phyloP scores from a whole-genome alignment of 371 early-diverging fungal genomes.

The Quaeritorhiza haematococci region DNA sequence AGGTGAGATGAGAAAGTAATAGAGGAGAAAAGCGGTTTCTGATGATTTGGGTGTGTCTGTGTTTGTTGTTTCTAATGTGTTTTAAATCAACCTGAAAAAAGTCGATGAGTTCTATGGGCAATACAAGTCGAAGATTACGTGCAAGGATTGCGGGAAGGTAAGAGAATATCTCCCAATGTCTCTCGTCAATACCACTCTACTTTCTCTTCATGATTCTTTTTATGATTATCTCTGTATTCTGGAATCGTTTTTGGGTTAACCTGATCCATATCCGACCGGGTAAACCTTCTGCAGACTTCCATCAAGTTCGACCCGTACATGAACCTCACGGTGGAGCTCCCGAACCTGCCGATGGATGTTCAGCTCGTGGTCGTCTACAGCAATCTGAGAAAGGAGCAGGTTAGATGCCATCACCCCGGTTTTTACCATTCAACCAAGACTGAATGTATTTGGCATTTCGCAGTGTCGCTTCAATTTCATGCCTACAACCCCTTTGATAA shows the following conservation, averaged over 20 bases:
- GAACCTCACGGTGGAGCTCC: slow-evolving; percentile 8
- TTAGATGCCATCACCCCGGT: not conserved
- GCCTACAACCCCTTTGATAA: not conserved
- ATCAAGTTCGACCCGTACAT: slow-evolving; percentile 11
- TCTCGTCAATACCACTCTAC: no score
- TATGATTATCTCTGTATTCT: no score
- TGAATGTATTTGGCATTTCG: not conserved
- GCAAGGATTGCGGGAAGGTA: slow-evolving; percentile 9
- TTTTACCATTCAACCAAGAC: not conserved
- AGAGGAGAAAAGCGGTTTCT: no score
- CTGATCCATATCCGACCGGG: no score
- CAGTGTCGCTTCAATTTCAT: not conserved
- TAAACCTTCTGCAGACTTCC: no score
- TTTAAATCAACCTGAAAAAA: no score
- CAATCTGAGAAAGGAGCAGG: not conserved
- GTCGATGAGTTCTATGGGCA: slow-evolving; percentile 9
- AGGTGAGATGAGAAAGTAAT: no score
- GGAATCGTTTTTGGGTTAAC: no score
- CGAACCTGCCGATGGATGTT: slow-evolving; percentile 7
- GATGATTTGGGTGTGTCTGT: no score
- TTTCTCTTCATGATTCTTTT: not conserved
- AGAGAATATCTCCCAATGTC: no score
- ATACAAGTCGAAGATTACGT: slow-evolving; percentile 12
- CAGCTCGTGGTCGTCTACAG: not conserved
- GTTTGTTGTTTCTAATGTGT: no score